Evolutionary conservation across 345 rosid species (phyloP), one percentile per base, ranked within the genome.

Genomic region (Excoecaria cochinchinensis): DNA sequence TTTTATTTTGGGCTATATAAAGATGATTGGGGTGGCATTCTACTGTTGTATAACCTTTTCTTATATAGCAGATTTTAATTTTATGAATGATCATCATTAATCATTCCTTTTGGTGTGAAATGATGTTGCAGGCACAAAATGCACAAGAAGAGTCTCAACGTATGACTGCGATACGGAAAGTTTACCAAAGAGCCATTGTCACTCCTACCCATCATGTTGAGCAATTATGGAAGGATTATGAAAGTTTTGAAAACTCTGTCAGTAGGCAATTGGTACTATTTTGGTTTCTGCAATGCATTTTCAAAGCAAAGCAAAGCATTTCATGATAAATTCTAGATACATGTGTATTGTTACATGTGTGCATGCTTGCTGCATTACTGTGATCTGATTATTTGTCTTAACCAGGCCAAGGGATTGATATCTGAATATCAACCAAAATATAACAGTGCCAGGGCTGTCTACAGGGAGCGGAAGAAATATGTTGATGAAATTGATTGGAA

Each of bases 171-270:
- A 77, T 92, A 51, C 86, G 97, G 46, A 95, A 92, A 86, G 87
- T 81, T 58, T 95, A 92, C 84, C 99, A 95, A 73, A 92, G 78
- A 75, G 98, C 99, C 69, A 88, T 92, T 78, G 75, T 95, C 77
- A 92, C 94, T 72, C 99, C 98, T 0, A 92, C 86, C 77, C 94
- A 91, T 85, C 94, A 91, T 46, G 86, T 92, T 77, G 99, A 95
- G 68, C 99, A 95, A 82, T 92, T 95, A 39, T 95, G 99, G 99
- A 92, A 82, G 83, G 99, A 92, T 51, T 95, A 92, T 79, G 99
- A 92, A 81, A 85, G 82, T 87, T 95, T 95, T 51, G 99, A 95
- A 82, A 95, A 92, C 80, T 86, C 97, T 73, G 97, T 91, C 69
- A 95, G 87, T 86, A 92, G 97, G 64, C 99, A 92, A 76, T 81